Evolutionary conservation across 257 asterid genomes (phyloP), one percentile per base, ranked within the genome.

Genomic region (Penstemon davidsonii): DNA sequence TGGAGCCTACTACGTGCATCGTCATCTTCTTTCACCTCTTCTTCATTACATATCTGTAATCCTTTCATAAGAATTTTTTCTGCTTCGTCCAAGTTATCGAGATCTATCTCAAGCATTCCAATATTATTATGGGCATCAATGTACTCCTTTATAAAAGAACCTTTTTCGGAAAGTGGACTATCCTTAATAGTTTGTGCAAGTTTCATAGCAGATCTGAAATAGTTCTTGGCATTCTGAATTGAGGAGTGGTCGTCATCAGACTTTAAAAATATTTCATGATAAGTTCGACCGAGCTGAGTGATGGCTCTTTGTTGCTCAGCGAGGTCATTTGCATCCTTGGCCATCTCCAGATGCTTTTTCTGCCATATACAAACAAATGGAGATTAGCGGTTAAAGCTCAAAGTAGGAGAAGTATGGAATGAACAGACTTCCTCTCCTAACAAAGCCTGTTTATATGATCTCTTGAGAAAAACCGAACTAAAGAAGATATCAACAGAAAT

Each of bases 271-370:
- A 91, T 75, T 79, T 94, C 97, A 80, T 94, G 92, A 73, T 91
- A 94, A 52, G 96, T 87, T 71, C 99, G 86, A 59, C 99, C 99
- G 36, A 94, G 97, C 82, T 94, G 99, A 41, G 99, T 94, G 74
- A 85, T 80, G 15, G 97, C 97, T 82, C 99, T 83, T 80, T 91
- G 97, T 80, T 94, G 96, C 85, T 94, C 97, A 76, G 82, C 43
- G 12, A 94, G 78, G 75, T 94, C 88, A 58, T 83, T 79, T 55
- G 77, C 78, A 71, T 84, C 84, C 81, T 79, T 83, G 55, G 99
- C 96, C 6, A 94, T 88, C 66, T 91, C 87, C 69, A 94, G 74
- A 82, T 91, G 99, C 50, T 80, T 91, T 86, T 88, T 86, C 99
- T 93, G 85, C 64, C 76, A 59, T 13, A 72, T 50, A 49, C 46